phyloP scores from a whole-genome alignment of 345 rosid species.

The Salix purpurea region DNA sequence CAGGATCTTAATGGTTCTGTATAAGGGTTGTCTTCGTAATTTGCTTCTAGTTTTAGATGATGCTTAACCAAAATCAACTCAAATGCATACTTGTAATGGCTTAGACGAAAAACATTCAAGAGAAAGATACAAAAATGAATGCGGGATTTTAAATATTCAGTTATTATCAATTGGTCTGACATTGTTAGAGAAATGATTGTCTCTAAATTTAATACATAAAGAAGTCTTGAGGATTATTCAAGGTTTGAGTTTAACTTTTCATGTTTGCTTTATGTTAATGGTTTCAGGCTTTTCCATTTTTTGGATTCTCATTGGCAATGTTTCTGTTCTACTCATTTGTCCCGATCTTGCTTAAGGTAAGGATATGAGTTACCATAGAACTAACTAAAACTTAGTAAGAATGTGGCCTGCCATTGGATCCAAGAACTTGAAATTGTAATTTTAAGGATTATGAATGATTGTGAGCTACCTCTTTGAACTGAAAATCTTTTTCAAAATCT shows the following conservation, averaged over 20 bases:
- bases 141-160: not conserved
- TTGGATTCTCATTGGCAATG: constrained; percentile 58
- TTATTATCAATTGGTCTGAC: not conserved
- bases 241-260: not conserved
- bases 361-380: constrained; percentile 4
- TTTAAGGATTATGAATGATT: not conserved
- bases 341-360: constrained; percentile 80
- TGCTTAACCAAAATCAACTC: not conserved
- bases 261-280: constrained; percentile 8
- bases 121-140: not conserved
- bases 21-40: not conserved
- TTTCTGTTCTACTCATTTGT: constrained; percentile 78
- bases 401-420: not conserved
- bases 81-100: not conserved
- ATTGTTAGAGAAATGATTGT: not conserved
- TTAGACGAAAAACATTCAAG: not conserved
- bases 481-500: not conserved
- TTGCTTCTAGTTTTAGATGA: not conserved
- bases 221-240: not conserved
- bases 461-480: not conserved
- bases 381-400: not conserved
- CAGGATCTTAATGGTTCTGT: not conserved
- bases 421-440: not conserved
- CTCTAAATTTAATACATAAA: not conserved
- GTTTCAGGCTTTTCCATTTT: constrained; percentile 67